Evolutionary conservation across 2,329 filamentous ascomycete genomes (phyloP), one percentile per base, ranked within the genome.

Genomic region (Cercospora sp.): DNA sequence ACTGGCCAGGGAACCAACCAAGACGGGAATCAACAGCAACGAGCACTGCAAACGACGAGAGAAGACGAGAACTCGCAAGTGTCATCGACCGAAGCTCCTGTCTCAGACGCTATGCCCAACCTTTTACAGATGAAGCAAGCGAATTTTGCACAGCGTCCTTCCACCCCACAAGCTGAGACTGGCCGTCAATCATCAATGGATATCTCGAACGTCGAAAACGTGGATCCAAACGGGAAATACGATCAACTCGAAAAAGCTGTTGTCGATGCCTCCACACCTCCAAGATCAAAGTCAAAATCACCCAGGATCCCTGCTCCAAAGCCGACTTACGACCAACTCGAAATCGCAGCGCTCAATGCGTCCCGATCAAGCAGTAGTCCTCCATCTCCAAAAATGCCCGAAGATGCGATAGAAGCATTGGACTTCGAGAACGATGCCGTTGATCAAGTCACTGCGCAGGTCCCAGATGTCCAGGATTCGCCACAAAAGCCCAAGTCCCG

Each of bases 371-470:
- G 48, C 28, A 45, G 62, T 18, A 42, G 26, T 30, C 13, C 33
- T 2, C 20, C 33, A 16, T 59, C 62, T 23, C 23, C 60, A 36
- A 72, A 66, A 23, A 66, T 71, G 26, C 67, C 74, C 33, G 81
- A 84, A 69, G 80, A 84, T 67, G 82, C 83, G 2, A 82, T 86
- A 31, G 80, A 82, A 64, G 84, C 83, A 4, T 78, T 85, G 40
- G 84, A 86, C 71, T 81, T 80, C 2, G 78, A 85, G 7, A 83
- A 86, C 66, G 84, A 86, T 64, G 84, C 82, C 7, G 78, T 86
- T 2, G 84, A 86, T 64, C 79, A 82, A 48, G 76, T 85, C 55
- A 70, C 68, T 20, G 62, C 70, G 7, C 67, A 73, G 40, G 68
- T 70, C 75, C 80, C 69, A 75, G 74, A 81, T 3, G 65, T 72